Conservation (phyloP, 1,284 basidiomycete genomes). For the Anthracocystis panici-leucophaei region DNA sequence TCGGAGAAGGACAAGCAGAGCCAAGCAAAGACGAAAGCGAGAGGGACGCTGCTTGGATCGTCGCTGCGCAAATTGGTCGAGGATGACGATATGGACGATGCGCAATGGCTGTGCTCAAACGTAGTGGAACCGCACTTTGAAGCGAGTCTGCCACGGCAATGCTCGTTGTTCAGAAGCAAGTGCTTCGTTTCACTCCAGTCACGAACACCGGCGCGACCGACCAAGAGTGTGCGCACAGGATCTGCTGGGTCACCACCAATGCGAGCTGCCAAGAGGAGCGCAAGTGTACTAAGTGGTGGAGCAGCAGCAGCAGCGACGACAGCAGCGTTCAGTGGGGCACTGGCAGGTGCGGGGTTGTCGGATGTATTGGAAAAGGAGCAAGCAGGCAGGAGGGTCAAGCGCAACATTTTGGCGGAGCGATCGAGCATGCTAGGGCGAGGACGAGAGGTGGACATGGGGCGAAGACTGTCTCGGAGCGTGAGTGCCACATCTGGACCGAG, state of each 20-base stretch:
- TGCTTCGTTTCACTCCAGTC: conserved; percentile 60
- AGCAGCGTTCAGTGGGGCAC: background rate
- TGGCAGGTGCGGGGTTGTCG: conserved; percentile 17
- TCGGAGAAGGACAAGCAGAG: conserved; percentile 2
- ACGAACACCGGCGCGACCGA: conserved; percentile 37
- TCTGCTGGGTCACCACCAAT: conserved; percentile 22
- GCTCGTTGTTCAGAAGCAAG: conserved; percentile 56
- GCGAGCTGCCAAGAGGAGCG: conserved; percentile 21
- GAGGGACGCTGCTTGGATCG: conserved; percentile 31
- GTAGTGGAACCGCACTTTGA: conserved; percentile 60
- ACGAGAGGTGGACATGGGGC: conserved; percentile 48
- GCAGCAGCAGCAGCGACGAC: background rate
- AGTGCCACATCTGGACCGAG: conserved; percentile 23
- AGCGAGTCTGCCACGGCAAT: conserved; percentile 50
- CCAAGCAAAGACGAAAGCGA: background rate
- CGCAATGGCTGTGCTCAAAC: conserved; percentile 63
- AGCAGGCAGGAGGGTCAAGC: conserved; percentile 30
- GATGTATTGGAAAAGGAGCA: conserved; percentile 47
- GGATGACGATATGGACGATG: conserved; percentile 63
- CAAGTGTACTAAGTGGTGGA: conserved; percentile 2
- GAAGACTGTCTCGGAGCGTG: conserved; percentile 42
- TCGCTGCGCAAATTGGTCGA: conserved; percentile 39
- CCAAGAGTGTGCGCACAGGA: conserved; percentile 10
- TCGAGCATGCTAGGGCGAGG: conserved; percentile 32
- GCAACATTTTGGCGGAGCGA: conserved; percentile 24